Percentiles rank a stretch among this genome's conserved stretches.
Conservation (phyloP, 345 rosid species). For the Pugionium dolabratum region DNA sequence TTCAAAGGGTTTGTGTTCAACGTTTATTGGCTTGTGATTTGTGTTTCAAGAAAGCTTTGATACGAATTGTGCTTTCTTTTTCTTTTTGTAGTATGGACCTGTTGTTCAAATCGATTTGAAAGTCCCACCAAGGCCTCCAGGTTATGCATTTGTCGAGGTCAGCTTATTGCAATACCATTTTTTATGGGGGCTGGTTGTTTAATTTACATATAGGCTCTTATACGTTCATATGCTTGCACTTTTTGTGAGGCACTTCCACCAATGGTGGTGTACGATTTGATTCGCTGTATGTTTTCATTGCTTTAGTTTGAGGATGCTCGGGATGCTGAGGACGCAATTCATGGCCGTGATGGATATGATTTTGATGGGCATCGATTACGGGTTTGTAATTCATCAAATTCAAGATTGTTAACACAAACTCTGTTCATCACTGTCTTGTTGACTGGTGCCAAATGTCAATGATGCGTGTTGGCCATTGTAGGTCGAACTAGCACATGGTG, state of each 20-base stretch:
- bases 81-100: constrained; percentile 75
- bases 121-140: constrained; percentile 99
- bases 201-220: neutral
- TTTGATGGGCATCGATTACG: constrained; percentile 87
- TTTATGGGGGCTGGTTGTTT: constrained; percentile 1
- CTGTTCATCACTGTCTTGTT: neutral
- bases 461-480: constrained; percentile 30
- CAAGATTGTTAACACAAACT: neutral
- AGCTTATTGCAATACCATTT: constrained; percentile 5
- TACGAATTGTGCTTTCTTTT: neutral
- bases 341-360: constrained; percentile 95
- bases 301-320: constrained; percentile 87
- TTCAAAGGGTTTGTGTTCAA: neutral
- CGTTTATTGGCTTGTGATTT: neutral
- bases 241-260: constrained; percentile 58
- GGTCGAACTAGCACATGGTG: constrained; percentile 99
- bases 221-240: neutral
- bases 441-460: neutral
- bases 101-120: constrained; percentile 86
- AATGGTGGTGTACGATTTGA: constrained; percentile 46
- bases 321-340: constrained; percentile 97
- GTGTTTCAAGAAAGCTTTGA: neutral
- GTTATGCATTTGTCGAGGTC: constrained; percentile 98
- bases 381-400: constrained; percentile 45
- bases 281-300: neutral